Evolutionary conservation across 306 rosid species (phyloP).

Genomic region (Lathyrus sativus): DNA sequence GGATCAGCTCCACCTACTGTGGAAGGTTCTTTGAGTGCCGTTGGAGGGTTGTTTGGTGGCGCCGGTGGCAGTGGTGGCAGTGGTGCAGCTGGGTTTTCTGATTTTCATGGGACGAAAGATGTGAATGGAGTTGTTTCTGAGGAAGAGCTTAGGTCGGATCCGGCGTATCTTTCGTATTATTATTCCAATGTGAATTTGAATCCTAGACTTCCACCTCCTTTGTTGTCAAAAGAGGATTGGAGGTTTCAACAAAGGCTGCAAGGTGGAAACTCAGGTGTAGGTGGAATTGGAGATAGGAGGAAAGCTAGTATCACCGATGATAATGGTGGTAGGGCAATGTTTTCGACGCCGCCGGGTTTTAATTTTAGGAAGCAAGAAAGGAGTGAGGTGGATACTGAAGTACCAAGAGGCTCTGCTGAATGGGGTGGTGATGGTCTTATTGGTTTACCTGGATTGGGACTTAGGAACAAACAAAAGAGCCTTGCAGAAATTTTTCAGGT

Average conservation of each 20-base stretch:
- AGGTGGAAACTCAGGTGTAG: conserved; percentile 65
- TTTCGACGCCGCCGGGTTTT: conserved; percentile 78
- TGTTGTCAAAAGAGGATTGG: conserved; percentile 73
- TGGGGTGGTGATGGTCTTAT: conserved; percentile 83
- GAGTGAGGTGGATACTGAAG: conserved; percentile 40
- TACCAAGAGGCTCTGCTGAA: conserved; percentile 52
- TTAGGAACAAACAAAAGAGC: conserved; percentile 80
- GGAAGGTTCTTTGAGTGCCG: conserved; percentile 26
- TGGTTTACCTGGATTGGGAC: conserved; percentile 85
- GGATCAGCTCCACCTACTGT: conserved; percentile 31
- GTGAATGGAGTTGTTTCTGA: conserved; percentile 9
- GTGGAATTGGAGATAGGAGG: conserved; percentile 91
- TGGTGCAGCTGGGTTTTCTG: not conserved
- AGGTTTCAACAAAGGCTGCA: conserved; percentile 55
- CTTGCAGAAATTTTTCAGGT: conserved; percentile 96
- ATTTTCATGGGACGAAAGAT: conserved; percentile 3
- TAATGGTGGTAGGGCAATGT: conserved; percentile 57
- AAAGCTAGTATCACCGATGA: conserved; percentile 60
- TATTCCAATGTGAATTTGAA: conserved; percentile 30
- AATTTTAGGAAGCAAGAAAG: conserved; percentile 58
- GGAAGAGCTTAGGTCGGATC: conserved; percentile 26
- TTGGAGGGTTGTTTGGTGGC: conserved; percentile 17
- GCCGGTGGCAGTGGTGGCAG: not conserved
- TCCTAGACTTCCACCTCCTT: conserved; percentile 29
- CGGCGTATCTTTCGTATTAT: conserved; percentile 15